phyloP scores from a whole-genome alignment of 441 rosid species.

The Sinapis alba region DNA sequence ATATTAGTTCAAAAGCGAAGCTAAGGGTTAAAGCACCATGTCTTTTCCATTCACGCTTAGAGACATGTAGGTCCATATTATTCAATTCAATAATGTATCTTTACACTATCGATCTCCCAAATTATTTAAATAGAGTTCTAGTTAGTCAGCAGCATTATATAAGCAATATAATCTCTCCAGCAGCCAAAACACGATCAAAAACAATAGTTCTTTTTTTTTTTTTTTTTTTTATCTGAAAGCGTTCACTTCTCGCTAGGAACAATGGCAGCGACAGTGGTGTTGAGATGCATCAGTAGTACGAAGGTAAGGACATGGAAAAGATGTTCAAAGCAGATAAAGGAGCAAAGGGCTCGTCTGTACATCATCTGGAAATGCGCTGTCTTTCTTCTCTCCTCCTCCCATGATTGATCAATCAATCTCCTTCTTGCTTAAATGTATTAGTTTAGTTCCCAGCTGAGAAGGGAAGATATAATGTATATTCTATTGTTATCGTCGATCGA shows the following conservation, averaged over 20 bases:
- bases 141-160: constrained; percentile 29
- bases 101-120: constrained; percentile 5
- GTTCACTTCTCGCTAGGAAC: neutral
- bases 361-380: constrained; percentile 86
- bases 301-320: constrained; percentile 54
- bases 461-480: neutral
- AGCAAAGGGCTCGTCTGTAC: constrained; percentile 70
- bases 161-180: neutral
- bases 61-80: constrained; percentile 33
- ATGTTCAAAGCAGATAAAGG: constrained; percentile 67
- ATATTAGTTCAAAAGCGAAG: constrained; percentile 29
- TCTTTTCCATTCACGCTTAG: constrained; percentile 15
- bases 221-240: neutral
- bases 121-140: neutral
- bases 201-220: neutral
- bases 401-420: constrained; percentile 40
- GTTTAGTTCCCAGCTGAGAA: neutral
- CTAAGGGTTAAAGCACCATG: constrained; percentile 25
- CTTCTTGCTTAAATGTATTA: neutral
- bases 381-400: constrained; percentile 63
- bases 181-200: neutral
- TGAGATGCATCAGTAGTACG: constrained; percentile 41
- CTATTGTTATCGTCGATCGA: neutral
- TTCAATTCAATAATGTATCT: constrained; percentile 28
- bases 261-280: constrained; percentile 13